Conservation (phyloP, 495 filamentous ascomycete species). For the Hypoxylon lenormandii region DNA sequence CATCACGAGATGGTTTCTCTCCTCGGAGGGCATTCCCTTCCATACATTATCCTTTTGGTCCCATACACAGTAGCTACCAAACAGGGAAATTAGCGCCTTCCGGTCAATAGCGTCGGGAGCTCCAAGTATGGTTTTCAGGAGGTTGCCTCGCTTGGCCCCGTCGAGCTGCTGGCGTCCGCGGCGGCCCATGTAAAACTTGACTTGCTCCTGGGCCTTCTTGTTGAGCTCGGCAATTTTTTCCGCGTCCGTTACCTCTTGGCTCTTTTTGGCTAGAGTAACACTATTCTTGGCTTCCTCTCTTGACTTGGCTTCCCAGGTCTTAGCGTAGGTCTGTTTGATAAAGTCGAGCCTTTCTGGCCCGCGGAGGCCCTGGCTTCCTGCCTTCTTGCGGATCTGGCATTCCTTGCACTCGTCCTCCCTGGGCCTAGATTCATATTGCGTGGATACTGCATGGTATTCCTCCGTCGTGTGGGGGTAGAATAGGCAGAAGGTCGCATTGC, state of each 20-base stretch:
- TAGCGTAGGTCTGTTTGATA: neutral
- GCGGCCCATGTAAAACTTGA: slow-evolving; percentile 22
- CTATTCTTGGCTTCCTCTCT: neutral
- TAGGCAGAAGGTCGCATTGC: slow-evolving; percentile 19
- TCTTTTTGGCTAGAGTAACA: slow-evolving; percentile 1
- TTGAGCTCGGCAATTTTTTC: slow-evolving; percentile 5
- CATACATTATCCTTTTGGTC: neutral
- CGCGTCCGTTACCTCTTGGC: neutral
- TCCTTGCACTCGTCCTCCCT: slow-evolving; percentile 1
- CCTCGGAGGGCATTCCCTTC: neutral
- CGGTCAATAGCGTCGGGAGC: slow-evolving; percentile 15
- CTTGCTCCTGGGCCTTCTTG: slow-evolving; percentile 9
- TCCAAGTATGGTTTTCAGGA: slow-evolving; percentile 31
- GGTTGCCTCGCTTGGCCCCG: neutral
- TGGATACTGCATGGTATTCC: slow-evolving; percentile 10
- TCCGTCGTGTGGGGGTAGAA: slow-evolving; percentile 21
- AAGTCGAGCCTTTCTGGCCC: neutral
- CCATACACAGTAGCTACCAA: slow-evolving; percentile 15
- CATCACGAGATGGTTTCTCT: neutral
- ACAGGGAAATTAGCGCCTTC: slow-evolving; percentile 1
- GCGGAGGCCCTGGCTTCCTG: slow-evolving; percentile 4
- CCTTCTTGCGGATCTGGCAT: slow-evolving; percentile 8
- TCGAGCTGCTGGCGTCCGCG: neutral
- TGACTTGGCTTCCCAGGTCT: neutral
- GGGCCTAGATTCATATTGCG: neutral